These are phyloP conservation scores for Cardamine chenopodiifolia DNA, from an alignment of 345 rosid species.

Conservation along the genomic window DNA sequence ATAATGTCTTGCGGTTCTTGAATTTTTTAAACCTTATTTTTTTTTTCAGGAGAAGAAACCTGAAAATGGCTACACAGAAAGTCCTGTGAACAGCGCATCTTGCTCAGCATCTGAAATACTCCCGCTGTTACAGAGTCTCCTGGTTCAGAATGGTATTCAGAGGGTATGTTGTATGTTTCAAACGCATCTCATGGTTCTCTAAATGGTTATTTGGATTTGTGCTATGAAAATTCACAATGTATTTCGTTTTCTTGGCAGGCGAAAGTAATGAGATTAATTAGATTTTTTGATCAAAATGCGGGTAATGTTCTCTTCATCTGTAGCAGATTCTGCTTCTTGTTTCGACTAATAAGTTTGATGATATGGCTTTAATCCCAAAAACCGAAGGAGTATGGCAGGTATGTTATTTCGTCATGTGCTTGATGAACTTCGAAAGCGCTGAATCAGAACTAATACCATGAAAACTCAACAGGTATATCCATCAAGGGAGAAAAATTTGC, in stretches of 20 bases:
- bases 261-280: constrained; percentile 73
- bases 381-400: constrained; percentile 28
- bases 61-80: constrained; percentile 45
- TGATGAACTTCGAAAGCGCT: background rate
- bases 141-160: constrained; percentile 76
- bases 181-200: constrained; percentile 6
- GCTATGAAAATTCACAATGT: background rate
- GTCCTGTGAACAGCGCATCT: constrained; percentile 46
- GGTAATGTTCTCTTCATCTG: constrained; percentile 51
- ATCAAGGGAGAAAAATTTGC: constrained; percentile 68
- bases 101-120: constrained; percentile 49
- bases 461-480: constrained; percentile 50
- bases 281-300: constrained; percentile 58
- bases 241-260: constrained; percentile 58
- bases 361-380: background rate
- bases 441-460: background rate
- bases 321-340: constrained; percentile 46
- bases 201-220: background rate
- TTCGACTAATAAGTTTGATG: constrained; percentile 40
- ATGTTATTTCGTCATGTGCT: constrained; percentile 1
- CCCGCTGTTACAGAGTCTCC: constrained; percentile 66
- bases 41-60: constrained; percentile 59
- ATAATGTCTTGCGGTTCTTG: background rate
- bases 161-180: constrained; percentile 52
- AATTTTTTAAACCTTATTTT: background rate